Evolutionary conservation across 805 yeast genomes (phyloP).

Genomic region (Yamadazyma sp.): DNA sequence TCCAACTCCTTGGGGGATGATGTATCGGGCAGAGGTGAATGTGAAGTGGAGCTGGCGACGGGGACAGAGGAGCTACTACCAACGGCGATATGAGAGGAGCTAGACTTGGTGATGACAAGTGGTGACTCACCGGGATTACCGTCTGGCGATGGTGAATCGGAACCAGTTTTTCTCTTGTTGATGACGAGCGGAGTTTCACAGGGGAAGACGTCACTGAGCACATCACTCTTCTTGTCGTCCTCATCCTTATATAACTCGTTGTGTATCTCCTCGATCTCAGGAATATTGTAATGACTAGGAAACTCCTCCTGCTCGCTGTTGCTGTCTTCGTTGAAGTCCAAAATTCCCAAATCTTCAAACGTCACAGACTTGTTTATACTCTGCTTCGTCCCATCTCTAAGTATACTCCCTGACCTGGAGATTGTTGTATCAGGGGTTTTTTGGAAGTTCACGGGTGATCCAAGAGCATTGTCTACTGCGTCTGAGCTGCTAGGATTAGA

Average conservation of each 20-base stretch:
- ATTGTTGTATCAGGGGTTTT: constrained; percentile 17
- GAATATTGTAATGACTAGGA: constrained; percentile 17
- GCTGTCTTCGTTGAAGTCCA: constrained; percentile 24
- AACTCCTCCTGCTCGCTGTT: constrained; percentile 15
- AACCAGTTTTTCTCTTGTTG: constrained; percentile 21
- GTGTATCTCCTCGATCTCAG: constrained; percentile 13
- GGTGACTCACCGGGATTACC: no score
- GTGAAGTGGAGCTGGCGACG: no score
- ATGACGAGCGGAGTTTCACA: constrained; percentile 35
- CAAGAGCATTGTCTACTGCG: constrained; percentile 14
- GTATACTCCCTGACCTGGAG: constrained; percentile 18
- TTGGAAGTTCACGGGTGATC: constrained; percentile 17
- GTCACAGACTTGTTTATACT: constrained; percentile 36
- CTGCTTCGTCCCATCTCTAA: constrained; percentile 16
- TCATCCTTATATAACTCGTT: constrained; percentile 17
- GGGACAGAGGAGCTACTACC: no score
- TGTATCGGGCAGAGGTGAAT: background rate
- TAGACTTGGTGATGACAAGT: no score
- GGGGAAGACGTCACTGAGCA: constrained; percentile 41
- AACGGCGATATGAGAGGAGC: no score
- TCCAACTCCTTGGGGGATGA: background rate
- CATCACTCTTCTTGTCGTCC: constrained; percentile 41
- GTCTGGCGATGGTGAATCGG: constrained; percentile 10
- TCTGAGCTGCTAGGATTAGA: constrained; percentile 14
- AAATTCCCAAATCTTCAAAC: constrained; percentile 35